These are phyloP conservation scores for Colletotrichum sp. DNA, from an alignment of 2,329 filamentous ascomycete genomes.

Conservation along the genomic window DNA sequence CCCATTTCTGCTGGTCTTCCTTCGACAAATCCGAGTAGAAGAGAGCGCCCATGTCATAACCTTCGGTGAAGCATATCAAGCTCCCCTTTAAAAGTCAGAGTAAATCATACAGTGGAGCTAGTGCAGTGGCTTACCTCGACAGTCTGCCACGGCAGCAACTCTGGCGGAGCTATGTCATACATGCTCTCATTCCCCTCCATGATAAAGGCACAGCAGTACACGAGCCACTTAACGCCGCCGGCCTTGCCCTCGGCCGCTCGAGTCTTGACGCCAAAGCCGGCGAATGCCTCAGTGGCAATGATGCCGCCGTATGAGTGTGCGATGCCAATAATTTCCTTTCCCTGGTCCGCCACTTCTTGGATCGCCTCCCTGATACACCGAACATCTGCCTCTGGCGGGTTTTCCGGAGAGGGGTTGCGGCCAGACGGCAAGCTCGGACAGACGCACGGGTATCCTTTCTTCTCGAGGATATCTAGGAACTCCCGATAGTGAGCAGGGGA, in stretches of 20 bases:
- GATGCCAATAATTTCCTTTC: background rate
- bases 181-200: background rate
- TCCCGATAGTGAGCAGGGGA: background rate
- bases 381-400: background rate
- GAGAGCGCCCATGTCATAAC: background rate
- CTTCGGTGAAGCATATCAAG: background rate
- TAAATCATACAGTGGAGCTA: background rate
- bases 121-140: background rate
- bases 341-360: background rate
- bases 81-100: background rate
- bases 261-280: background rate
- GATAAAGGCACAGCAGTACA: background rate
- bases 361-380: background rate
- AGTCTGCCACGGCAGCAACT: background rate
- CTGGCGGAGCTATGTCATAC: background rate
- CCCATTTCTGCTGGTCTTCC: background rate
- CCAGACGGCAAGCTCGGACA: background rate
- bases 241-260: background rate
- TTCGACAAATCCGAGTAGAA: background rate
- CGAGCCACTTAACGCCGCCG: background rate
- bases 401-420: background rate
- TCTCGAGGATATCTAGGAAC: background rate
- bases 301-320: background rate
- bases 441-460: background rate
- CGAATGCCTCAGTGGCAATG: background rate